phyloP scores from a whole-genome alignment of 345 rosid genomes.

The Triadica sebifera region DNA sequence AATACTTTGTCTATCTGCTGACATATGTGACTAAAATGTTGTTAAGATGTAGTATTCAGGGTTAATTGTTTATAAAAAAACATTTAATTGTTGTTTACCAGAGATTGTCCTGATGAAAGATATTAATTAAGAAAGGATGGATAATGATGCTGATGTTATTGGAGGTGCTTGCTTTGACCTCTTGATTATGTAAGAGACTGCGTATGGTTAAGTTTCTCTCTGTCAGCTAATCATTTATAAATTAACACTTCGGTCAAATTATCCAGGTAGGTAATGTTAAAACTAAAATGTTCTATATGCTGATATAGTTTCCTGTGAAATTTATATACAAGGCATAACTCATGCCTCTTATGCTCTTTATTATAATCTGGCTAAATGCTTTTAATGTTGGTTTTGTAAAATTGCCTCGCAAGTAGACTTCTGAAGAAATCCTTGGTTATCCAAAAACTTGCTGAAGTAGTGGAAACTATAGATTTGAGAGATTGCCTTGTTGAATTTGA shows the following conservation, averaged over 20 bases:
- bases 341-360: background rate
- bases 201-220: background rate
- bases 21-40: background rate
- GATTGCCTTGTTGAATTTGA: background rate
- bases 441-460: background rate
- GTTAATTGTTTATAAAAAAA: background rate
- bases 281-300: background rate
- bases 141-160: background rate
- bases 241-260: slow-evolving; percentile 4
- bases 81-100: background rate
- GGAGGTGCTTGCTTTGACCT: slow-evolving; percentile 1
- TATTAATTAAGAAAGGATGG: background rate
- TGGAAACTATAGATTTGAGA: background rate
- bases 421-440: slow-evolving; percentile 7
- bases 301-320: background rate
- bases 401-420: slow-evolving; percentile 12
- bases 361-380: background rate
- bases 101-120: background rate
- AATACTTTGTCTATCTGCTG: background rate
- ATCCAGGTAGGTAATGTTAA: background rate
- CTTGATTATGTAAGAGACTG: background rate
- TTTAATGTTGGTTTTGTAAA: background rate
- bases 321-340: background rate
- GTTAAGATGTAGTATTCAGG: background rate
- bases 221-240: background rate